Percentiles rank a stretch among this genome's conserved stretches.
Conservation (phyloP, 2,329 filamentous ascomycete species). For the Aspergillus fischeri region DNA sequence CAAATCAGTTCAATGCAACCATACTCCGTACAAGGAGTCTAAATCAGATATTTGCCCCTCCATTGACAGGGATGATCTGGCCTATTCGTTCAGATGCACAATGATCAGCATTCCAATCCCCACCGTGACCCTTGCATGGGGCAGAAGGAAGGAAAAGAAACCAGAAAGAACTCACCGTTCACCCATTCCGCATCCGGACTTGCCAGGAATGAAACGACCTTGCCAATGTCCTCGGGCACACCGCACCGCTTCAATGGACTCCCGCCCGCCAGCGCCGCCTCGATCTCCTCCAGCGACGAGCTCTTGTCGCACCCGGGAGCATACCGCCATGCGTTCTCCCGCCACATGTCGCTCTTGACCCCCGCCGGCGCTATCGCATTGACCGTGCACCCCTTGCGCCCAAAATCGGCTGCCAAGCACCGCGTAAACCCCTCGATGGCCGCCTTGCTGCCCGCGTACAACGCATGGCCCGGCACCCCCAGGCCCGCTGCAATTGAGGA, state of each 20-base stretch:
- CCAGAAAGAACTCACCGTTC: constrained; percentile 48
- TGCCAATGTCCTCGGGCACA: constrained; percentile 56
- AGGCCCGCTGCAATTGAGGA: constrained; percentile 50
- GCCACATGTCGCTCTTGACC: constrained; percentile 67
- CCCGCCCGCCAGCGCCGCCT: constrained; percentile 51
- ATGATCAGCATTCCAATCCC: not conserved
- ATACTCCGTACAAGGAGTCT: not conserved
- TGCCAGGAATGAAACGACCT: constrained; percentile 54
- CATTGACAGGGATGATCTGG: constrained; percentile 13
- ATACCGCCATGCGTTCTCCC: constrained; percentile 64
- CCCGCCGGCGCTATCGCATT: constrained; percentile 60
- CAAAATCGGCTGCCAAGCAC: constrained; percentile 57
- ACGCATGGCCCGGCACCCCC: constrained; percentile 43
- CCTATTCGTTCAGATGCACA: not conserved
- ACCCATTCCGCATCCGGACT: constrained; percentile 61
- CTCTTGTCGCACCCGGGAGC: constrained; percentile 57
- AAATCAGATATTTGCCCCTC: constrained; percentile 10
- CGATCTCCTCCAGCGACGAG: constrained; percentile 49
- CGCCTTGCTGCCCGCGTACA: constrained; percentile 57
- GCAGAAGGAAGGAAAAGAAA: too few relatives aligned
- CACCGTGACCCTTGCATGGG: not conserved
- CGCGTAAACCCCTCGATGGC: constrained; percentile 59
- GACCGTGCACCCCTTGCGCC: constrained; percentile 54
- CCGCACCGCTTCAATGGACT: constrained; percentile 59
- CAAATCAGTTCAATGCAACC: not conserved